Evolutionary conservation across 2,329 filamentous ascomycete genomes (phyloP).

Genomic region (Talaromyces sp.): DNA sequence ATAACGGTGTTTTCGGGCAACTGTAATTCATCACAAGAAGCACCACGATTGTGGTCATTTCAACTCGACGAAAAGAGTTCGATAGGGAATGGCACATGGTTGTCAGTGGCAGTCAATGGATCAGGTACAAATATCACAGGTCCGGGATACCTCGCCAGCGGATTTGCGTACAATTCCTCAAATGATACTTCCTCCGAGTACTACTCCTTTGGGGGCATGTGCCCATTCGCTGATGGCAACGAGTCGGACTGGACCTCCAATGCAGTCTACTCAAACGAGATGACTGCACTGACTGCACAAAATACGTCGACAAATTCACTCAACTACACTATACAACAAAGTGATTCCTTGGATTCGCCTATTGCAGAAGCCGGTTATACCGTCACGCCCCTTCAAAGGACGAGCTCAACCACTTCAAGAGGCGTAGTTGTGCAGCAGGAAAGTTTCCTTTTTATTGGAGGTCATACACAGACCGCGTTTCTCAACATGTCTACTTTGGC

Average conservation of each 20-base stretch:
- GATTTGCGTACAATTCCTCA: constrained; percentile 64
- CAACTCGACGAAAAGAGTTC: constrained; percentile 44
- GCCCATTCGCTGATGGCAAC: constrained; percentile 52
- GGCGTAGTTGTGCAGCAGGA: constrained; percentile 68
- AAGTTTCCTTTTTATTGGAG: constrained; percentile 77
- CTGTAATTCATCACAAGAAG: constrained; percentile 56
- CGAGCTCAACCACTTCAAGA: constrained; percentile 63
- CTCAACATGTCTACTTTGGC: constrained; percentile 93
- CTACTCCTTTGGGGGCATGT: constrained; percentile 91
- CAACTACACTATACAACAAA: constrained; percentile 48
- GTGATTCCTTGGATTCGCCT: constrained; percentile 58
- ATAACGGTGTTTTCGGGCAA: constrained; percentile 72
- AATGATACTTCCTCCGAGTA: constrained; percentile 49
- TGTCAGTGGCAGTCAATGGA: constrained; percentile 38
- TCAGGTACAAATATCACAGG: constrained; percentile 33
- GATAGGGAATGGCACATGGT: constrained; percentile 56
- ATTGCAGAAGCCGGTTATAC: constrained; percentile 84
- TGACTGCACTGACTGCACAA: constrained; percentile 58
- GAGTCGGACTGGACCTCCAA: constrained; percentile 60
- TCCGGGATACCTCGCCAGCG: constrained; percentile 57
- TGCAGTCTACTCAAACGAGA: constrained; percentile 75
- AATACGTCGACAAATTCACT: constrained; percentile 21
- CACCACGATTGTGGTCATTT: constrained; percentile 67
- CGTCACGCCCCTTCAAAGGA: constrained; percentile 69
- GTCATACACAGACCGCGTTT: constrained; percentile 78